Conservation (phyloP, 140 eudicot species). For the Oenanthe javanica region DNA sequence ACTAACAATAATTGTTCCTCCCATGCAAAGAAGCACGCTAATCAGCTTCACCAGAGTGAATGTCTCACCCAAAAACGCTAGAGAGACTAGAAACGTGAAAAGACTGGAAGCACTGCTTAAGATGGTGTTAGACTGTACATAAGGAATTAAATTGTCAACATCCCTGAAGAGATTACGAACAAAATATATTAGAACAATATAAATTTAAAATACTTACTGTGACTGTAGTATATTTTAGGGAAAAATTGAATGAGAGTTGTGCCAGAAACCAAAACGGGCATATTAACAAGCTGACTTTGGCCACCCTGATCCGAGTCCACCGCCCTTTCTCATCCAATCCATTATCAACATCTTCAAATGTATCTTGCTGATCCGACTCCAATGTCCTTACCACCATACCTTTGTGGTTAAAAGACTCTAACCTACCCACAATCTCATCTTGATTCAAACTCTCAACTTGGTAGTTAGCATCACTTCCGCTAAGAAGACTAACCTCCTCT, state of each 20-base stretch:
- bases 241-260: conserved; percentile 80
- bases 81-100: conserved; percentile 83
- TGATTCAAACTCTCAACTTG: conserved; percentile 16
- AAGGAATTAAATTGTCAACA: neutral
- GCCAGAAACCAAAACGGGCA: conserved; percentile 97
- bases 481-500: conserved; percentile 64
- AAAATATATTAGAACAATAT: neutral
- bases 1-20: conserved; percentile 87
- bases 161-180: neutral
- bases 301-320: conserved; percentile 85
- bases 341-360: neutral
- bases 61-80: conserved; percentile 79
- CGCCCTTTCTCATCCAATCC: conserved; percentile 78
- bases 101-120: conserved; percentile 88
- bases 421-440: conserved; percentile 8
- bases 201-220: conserved; percentile 49
- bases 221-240: conserved; percentile 87
- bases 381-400: conserved; percentile 14
- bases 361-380: conserved; percentile 16
- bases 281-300: conserved; percentile 78
- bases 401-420: conserved; percentile 8
- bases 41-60: conserved; percentile 80
- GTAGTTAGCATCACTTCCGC: conserved; percentile 18
- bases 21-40: conserved; percentile 95
- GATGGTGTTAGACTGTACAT: conserved; percentile 83